A percentile compares a stretch with the other conserved stretches of the same genome.
phyloP scores from a whole-genome alignment of 108 stramenopile species.

The Cyclotella choctawhatcheeana region DNA sequence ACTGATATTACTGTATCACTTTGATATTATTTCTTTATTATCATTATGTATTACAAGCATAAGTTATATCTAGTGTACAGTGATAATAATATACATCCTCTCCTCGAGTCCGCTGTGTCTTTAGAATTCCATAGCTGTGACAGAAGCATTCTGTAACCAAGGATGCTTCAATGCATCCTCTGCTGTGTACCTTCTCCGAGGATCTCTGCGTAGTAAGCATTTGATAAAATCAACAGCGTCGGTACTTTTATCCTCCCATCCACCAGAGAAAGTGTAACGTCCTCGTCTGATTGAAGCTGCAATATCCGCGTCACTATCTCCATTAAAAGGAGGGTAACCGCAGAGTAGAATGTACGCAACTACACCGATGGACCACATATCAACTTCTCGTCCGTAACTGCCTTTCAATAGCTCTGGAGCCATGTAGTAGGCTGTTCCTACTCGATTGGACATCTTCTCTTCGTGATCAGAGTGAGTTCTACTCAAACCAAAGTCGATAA shows the following conservation, averaged over 20 bases:
- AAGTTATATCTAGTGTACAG: not conserved
- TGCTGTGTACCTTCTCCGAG: slow-evolving; percentile 58
- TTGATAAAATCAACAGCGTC: slow-evolving; percentile 30
- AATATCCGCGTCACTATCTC: slow-evolving; percentile 88
- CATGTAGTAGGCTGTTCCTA: slow-evolving; percentile 70
- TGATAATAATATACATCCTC: not conserved
- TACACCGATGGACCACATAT: slow-evolving; percentile 95
- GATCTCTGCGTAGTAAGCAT: slow-evolving; percentile 51
- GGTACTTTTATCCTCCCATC: slow-evolving; percentile 19
- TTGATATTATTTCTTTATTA: too few relatives aligned
- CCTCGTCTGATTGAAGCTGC: slow-evolving; percentile 52
- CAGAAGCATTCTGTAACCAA: slow-evolving; percentile 13
- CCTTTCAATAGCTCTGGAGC: slow-evolving; percentile 63
- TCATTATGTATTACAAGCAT: too few relatives aligned
- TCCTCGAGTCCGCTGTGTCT: not conserved
- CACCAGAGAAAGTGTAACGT: slow-evolving; percentile 21
- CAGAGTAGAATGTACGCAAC: slow-evolving; percentile 90
- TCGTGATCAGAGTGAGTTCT: slow-evolving; percentile 10
- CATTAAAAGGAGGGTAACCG: slow-evolving; percentile 98
- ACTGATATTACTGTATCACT: too few relatives aligned
- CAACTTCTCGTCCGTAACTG: slow-evolving; percentile 60
- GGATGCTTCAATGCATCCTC: slow-evolving; percentile 56
- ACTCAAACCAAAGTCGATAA: slow-evolving; percentile 62
- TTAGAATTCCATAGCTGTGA: not conserved
- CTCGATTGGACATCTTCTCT: slow-evolving; percentile 10